Evolutionary conservation across 768 basidiomycete genomes (phyloP), one percentile per base, ranked within the genome.

Genomic region (Pilatotrama ljubarskyi): DNA sequence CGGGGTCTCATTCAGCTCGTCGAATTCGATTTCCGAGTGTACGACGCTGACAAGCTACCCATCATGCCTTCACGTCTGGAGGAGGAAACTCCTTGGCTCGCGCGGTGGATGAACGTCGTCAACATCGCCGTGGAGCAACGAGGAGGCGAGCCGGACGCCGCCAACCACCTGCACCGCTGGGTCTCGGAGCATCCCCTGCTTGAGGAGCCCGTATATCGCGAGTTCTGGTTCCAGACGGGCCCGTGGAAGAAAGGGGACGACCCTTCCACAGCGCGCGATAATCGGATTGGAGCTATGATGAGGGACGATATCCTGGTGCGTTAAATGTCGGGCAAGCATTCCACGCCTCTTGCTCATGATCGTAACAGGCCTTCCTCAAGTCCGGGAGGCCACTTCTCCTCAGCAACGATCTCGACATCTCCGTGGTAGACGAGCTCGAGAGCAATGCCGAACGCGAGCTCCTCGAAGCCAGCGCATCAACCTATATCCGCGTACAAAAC

Each of bases 11-110:
- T 90, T 58, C 78, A 86, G 51, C 61, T 91, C 15, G 74, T 81
- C 53, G 91, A 93, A 74, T 88, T 84, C 66, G 87, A 88, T 51
- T 91, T 88, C 67, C 69, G 74, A 57, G 74, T 83, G n/a, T 85
- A 89, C 64, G 86, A 84, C 63, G 57, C 57, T 17, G 73, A 87
- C 58, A 78, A 78, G 63, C 69, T 69, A 20, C 77, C 75, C 3
- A 71, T 86, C 40, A 67, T 78, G n/a, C 76, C 77, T 6, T 50
- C 40, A 13, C 56, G 52, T 1, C 74, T 78, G 0, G 73, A 79
- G 32, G 67, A 77, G 48, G 68, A 83, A 37, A 75, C 73, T 3
- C 75, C 77, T 6, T 89, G 84, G 83, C 74, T 82, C 62, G 76
- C 85, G 15, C 82, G 82, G 14, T 90, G 84, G 83, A 78, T 90